Evolutionary conservation across 192 early-diverging fungal species (phyloP).

Genomic region (Coemansia sp.): DNA sequence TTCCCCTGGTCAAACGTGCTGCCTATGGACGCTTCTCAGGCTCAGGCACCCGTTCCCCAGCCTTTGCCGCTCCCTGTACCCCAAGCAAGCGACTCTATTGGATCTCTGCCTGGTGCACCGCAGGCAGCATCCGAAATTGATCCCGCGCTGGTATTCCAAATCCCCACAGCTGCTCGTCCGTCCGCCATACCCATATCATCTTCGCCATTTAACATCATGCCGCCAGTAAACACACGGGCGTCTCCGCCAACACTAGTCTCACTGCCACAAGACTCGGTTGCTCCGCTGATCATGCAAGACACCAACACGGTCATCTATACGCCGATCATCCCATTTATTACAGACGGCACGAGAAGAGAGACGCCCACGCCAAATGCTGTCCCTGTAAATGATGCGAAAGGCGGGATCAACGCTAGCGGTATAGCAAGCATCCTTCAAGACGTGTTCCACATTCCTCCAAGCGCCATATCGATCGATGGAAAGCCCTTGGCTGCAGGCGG

Average conservation of each 20-base stretch:
- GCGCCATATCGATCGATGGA: slow-evolving; percentile 44
- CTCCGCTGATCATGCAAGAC: slow-evolving; percentile 13
- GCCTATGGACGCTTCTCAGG: neutral
- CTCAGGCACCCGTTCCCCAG: neutral
- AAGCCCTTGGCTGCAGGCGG: slow-evolving; percentile 19
- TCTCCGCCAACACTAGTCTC: neutral
- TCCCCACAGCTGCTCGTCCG: neutral
- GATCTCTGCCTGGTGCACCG: neutral
- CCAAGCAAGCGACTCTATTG: neutral
- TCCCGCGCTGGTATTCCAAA: neutral
- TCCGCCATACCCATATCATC: slow-evolving; percentile 1
- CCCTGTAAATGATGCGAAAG: slow-evolving; percentile 2
- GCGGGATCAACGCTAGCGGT: slow-evolving; percentile 25
- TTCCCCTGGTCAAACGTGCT: neutral
- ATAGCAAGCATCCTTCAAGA: slow-evolving; percentile 40
- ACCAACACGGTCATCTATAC: slow-evolving; percentile 13
- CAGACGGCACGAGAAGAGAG: slow-evolving; percentile 24
- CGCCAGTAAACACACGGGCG: neutral
- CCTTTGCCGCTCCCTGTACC: slow-evolving; percentile 1
- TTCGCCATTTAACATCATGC: neutral
- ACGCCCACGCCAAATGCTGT: slow-evolving; percentile 9
- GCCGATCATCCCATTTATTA: slow-evolving; percentile 41
- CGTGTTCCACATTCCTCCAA: slow-evolving; percentile 39
- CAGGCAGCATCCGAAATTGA: neutral
- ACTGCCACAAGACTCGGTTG: neutral